Percentiles rank a stretch among this genome's conserved stretches.
Conservation (phyloP, 1,139 yeast species). For the Saccharomyces hybrid region DNA sequence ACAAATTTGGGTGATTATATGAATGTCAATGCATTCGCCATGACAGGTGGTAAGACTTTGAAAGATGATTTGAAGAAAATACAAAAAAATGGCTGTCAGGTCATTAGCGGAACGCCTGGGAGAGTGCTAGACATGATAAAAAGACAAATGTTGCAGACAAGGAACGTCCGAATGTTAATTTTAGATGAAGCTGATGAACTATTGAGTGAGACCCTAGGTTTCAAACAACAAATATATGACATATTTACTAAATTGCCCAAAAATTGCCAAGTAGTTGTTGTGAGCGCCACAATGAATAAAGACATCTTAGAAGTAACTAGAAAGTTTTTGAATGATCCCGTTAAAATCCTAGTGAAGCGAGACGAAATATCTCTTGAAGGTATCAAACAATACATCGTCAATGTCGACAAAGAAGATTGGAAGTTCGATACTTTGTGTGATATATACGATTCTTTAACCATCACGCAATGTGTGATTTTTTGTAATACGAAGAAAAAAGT, state of each 20-base stretch:
- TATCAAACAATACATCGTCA: conserved; percentile 77
- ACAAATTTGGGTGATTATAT: conserved; percentile 79
- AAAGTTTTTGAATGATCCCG: conserved; percentile 86
- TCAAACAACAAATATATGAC: conserved; percentile 87
- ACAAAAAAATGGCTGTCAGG: conserved; percentile 65
- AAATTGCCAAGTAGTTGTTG: conserved; percentile 83
- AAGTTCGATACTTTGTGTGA: conserved; percentile 93
- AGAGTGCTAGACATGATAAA: conserved; percentile 83
- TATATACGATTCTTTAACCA: conserved; percentile 84
- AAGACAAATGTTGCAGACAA: conserved; percentile 57
- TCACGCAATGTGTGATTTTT: conserved; percentile 93
- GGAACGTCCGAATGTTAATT: conserved; percentile 72
- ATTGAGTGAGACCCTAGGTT: conserved; percentile 64
- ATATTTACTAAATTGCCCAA: conserved; percentile 75
- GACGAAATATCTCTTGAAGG: conserved; percentile 88
- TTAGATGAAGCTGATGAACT: conserved; percentile 95
- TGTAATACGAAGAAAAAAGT: conserved; percentile 91
- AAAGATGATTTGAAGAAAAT: conserved; percentile 72
- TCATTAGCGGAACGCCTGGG: conserved; percentile 97
- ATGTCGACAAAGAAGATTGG: conserved; percentile 91
- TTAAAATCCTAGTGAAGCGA: conserved; percentile 80
- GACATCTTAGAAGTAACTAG: conserved; percentile 82
- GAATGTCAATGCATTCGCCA: conserved; percentile 78
- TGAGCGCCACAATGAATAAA: conserved; percentile 82
- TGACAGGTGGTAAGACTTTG: conserved; percentile 86